Evolutionary conservation across 2,329 filamentous ascomycete genomes (phyloP).

Genomic region (Daldinia sp.): DNA sequence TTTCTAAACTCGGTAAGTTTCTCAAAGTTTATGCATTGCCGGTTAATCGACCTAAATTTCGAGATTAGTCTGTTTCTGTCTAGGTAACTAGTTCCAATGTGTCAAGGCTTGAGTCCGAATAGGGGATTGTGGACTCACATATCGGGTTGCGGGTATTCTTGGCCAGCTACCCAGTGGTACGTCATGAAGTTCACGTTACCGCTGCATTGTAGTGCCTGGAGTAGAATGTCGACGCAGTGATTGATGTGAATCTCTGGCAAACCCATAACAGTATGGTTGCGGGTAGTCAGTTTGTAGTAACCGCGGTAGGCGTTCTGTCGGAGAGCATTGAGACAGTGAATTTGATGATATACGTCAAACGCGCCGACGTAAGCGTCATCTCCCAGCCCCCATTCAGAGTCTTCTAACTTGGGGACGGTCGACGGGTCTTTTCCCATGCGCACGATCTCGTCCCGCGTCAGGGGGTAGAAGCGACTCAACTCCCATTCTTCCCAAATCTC

Average conservation of each 20-base stretch:
- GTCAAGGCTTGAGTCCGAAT: neutral
- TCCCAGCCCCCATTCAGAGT: conserved; percentile 51
- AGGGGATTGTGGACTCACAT: conserved; percentile 37
- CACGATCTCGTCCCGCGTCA: conserved; percentile 48
- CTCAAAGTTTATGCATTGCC: conserved; percentile 54
- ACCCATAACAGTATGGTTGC: conserved; percentile 32
- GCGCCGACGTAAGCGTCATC: conserved; percentile 51
- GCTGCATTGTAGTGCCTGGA: conserved; percentile 53
- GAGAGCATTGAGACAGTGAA: conserved; percentile 53
- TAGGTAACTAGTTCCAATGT: neutral
- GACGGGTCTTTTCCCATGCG: conserved; percentile 51
- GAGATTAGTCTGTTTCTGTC: conserved; percentile 10
- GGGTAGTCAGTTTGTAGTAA: conserved; percentile 44
- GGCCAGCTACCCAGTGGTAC: conserved; percentile 51
- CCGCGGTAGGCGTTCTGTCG: conserved; percentile 47
- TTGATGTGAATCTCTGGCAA: conserved; percentile 50
- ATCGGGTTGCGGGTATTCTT: conserved; percentile 51
- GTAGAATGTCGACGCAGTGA: conserved; percentile 54
- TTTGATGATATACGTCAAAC: conserved; percentile 51
- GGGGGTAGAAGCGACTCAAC: conserved; percentile 45
- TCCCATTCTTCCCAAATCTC: conserved; percentile 51
- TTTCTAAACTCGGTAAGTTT: conserved; percentile 39
- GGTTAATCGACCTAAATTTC: conserved; percentile 42
- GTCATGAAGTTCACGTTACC: conserved; percentile 54
- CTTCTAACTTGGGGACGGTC: conserved; percentile 45